phyloP scores from a whole-genome alignment of 2,329 filamentous ascomycete species.

The Stagonosporopsis vannaccii region DNA sequence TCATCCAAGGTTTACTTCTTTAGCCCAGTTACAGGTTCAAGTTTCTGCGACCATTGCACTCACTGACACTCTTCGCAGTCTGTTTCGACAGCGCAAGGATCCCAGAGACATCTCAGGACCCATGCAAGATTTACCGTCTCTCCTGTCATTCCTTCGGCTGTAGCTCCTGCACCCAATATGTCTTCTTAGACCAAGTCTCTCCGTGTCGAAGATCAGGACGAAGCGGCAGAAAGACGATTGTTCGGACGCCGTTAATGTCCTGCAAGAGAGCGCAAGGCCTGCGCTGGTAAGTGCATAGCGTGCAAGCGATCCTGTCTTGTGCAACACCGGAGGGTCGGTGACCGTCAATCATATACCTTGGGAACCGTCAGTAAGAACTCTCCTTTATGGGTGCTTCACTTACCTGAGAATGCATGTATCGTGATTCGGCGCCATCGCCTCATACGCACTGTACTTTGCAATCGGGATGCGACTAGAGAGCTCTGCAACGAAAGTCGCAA shows the following conservation, averaged over 20 bases:
- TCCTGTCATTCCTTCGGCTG: neutral
- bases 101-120: neutral
- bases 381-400: neutral
- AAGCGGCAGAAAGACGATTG: slow-evolving; percentile 25
- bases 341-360: slow-evolving; percentile 15
- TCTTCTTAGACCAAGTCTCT: slow-evolving; percentile 10
- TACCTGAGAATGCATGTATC: slow-evolving; percentile 20
- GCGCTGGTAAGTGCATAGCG: slow-evolving; percentile 8
- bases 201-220: neutral
- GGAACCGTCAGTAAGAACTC: neutral
- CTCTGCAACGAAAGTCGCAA: slow-evolving; percentile 6
- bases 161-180: slow-evolving; percentile 13
- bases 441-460: neutral
- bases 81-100: neutral
- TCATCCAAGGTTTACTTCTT: neutral
- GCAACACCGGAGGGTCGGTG: slow-evolving; percentile 4
- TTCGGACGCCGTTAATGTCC: slow-evolving; percentile 15
- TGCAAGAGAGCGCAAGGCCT: slow-evolving; percentile 24
- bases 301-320: slow-evolving; percentile 16
- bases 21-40: neutral
- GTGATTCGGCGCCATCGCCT: slow-evolving; percentile 8
- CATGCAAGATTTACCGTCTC: neutral
- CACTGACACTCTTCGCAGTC: neutral
- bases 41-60: neutral
- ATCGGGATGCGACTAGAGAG: slow-evolving; percentile 8